Percentiles rank a stretch among this genome's conserved stretches.
Evolutionary conservation across 208 protist genomes (phyloP).

Genomic region (Lotmaria passim): DNA sequence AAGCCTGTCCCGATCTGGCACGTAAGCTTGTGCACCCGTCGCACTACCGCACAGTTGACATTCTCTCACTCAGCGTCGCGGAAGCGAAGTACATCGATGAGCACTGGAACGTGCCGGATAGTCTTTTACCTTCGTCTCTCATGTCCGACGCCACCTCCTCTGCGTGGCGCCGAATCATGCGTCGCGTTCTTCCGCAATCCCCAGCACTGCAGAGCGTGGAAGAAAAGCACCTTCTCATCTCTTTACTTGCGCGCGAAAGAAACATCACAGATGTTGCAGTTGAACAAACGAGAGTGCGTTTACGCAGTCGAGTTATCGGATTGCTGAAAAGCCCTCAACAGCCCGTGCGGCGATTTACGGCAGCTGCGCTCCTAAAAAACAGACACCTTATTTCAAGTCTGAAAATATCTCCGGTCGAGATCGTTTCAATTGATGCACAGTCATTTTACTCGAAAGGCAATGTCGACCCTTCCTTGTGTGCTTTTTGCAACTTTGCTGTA

Average conservation of each 20-base stretch:
- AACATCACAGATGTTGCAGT: not conserved
- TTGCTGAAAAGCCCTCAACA: not conserved
- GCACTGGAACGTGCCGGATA: constrained; percentile 10
- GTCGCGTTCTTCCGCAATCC: constrained; percentile 20
- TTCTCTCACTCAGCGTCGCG: constrained; percentile 18
- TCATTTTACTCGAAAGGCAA: constrained; percentile 47
- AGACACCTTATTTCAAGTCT: not conserved
- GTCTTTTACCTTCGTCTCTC: not conserved
- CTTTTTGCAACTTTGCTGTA: constrained; percentile 38
- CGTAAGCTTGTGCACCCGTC: constrained; percentile 32
- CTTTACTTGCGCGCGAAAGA: not conserved
- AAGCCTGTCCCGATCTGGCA: constrained; percentile 27
- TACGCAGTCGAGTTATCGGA: not conserved
- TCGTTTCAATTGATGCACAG: constrained; percentile 10
- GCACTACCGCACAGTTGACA: constrained; percentile 24
- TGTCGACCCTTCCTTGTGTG: constrained; percentile 31
- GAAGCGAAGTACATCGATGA: constrained; percentile 22
- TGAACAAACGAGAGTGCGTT: not conserved
- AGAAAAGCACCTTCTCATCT: constrained; percentile 23
- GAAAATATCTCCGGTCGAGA: constrained; percentile 5
- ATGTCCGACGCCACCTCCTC: not conserved
- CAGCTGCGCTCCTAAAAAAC: not conserved
- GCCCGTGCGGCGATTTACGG: constrained; percentile 2
- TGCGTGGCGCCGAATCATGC: constrained; percentile 2
- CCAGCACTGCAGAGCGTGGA: constrained; percentile 15